Evolutionary conservation across 495 filamentous ascomycete species (phyloP), one percentile per base, ranked within the genome.

Genomic region (Tuber aestivum): DNA sequence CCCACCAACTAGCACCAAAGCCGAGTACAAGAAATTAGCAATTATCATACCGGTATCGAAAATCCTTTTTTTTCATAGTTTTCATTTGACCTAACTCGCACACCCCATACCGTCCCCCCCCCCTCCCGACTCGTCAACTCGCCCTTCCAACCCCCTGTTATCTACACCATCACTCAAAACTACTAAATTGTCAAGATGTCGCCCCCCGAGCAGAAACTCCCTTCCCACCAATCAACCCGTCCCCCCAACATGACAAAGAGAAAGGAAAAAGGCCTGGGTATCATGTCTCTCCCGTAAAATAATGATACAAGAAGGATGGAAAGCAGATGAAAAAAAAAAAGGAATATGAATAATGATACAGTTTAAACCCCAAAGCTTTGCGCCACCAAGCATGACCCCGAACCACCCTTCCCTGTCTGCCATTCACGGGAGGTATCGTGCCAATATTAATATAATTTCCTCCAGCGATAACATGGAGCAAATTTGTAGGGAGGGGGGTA

Each of bases 281-380:
- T 65, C 77, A 76, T 76, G 40, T 32, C 73, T 41, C 71, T 72
- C 48, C 76, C 65, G 68, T 70, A 76, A 76, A 71, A 75, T 77
- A 68, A 77, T 73, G 61, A 35, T 72, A 41, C 61, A 21, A 76
- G 70, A 76, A 69, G 41, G 56, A 41, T 44, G 41, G 41, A 41
- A 45, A 18, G 14, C 20, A 40, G 50, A 27, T 48, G 56, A 27
- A 21, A 71, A 70, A 32, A 3, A 8, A 50, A 50, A 20, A 72
- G 40, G 61, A 40, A 75, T 61, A 38, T 37, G 61, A 65, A 40
- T 35, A 75, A 45, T 44, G 61, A 56, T 71, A 50, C 42, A 75
- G 56, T 65, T 65, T 65, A 65, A 35, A 65, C 6, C 27, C 27
- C 56, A 65, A 18, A 6, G 32, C 18, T 65, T 65, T 65, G 56